Base-by-base conservation (phyloP, 768 basidiomycete genomes). In the Lactarius psammicola region DNA sequence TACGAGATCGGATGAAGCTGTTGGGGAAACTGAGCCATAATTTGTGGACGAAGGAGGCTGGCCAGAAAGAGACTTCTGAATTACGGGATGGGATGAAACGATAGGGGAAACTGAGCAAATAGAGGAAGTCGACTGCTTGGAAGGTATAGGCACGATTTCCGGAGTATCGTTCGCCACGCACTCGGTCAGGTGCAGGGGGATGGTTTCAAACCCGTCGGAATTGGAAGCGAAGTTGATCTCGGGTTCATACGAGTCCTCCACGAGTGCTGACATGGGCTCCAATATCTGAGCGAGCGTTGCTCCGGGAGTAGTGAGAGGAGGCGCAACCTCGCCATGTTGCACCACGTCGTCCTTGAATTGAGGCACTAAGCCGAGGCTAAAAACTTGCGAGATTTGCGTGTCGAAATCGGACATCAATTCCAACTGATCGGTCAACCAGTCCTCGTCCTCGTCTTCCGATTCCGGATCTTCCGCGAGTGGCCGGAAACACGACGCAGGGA, bases 211-310 rank as follows among this genome's bases (percentile, higher is more conserved):
- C 10, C 11, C 60, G n/a, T 56, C 17, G 13, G 38, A 59, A 51
- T 59, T 31, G 56, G n/a, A 11, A 3, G 33, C n/a, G 8, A 56
- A 4, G 6, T 58, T 28, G 38, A 5, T 33, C 26, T 18, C 38
- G 7, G 60, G 57, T 30, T 55, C 40, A 49, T n/a, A 54, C 61
- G 33, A 59, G 49, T 51, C 7, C 51, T 46, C 65, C 23, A 63
- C 65, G 23, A 44, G 18, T 4, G 49, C 65, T 2, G 65, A 63
- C 61, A 66, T 55, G 9, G 61, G 42, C 51, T 63, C 65, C 56
- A 46, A 3, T 8, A 31, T 49, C 15, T 46, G 20, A 3, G 31
- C 40, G 51, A 54, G 28, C 2, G 33, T 59, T 26, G 11, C 33
- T 11, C 34, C 56, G 0, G 61, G 61, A 20, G 57, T 58, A 28